Evolutionary conservation across 371 early-diverging fungal genomes (phyloP), one percentile per base, ranked within the genome.

Genomic region (Conidiobolus incongruus): DNA sequence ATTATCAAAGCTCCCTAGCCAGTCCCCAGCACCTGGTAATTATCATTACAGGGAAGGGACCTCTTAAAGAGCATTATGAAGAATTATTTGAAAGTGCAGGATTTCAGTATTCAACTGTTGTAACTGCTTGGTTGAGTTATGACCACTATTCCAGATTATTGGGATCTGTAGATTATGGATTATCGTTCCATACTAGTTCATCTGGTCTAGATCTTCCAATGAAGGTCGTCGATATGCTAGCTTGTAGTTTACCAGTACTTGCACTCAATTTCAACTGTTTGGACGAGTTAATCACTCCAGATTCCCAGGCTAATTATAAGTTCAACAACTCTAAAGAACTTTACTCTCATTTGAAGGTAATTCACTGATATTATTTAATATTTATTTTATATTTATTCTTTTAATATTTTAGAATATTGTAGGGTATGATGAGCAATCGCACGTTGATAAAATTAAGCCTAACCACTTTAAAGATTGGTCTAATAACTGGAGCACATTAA

Each of bases 201-300:
- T 85, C 86, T 21, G 92, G 92, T 1, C 63, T 94, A 48, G 96
- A 95, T 59, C 55, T 95, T 39, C 96, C 96, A 2, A 95, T 95
- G 96, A 95, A 95, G 58, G 74, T 94, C 0, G 86, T 93, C 1
- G 96, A 95, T 57, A 89, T 95, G 93, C 86, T 93, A 72, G 96
- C 93, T 1, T 83, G 84, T 56, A 88, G 86, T 0, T 51, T 89
- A 8, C 92, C 96, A 2, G 91, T 86, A 13, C 79, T 78, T 52
- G 87, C 94, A 0, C 56, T 74, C 38, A 48, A 54, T 2, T 95
- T 81, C 49, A 53, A 61, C 13, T 76, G 85, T 55, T 53, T 89
- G 38, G 50, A 62, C 41, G 94, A 93, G 47, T 63, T 93, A 12
- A 85, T 93, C 1, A 42, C 59, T 2, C 61, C n/a, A n/a, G n/a